Percentiles rank a stretch among this genome's conserved stretches.
Evolutionary conservation across 2,329 filamentous ascomycete species (phyloP).

Genomic region (Alternaria triticina): DNA sequence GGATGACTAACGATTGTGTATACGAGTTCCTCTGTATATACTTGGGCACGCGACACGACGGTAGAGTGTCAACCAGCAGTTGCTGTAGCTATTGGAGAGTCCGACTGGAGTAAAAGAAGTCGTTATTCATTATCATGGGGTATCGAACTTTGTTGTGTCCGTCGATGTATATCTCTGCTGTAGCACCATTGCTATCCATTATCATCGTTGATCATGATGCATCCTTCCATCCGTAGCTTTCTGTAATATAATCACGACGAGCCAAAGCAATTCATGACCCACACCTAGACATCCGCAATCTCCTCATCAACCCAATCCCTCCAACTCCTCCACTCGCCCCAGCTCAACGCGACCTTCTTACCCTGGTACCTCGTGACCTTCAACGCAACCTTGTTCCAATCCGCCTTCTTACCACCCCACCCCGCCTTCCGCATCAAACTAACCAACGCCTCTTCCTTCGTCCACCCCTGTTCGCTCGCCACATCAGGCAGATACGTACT

Average conservation of each 20-base stretch:
- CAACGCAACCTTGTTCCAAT: constrained; percentile 81
- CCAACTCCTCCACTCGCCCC: constrained; percentile 80
- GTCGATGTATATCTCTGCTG: not conserved
- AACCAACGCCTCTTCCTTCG: constrained; percentile 86
- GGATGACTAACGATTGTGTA: not conserved
- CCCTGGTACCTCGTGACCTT: constrained; percentile 87
- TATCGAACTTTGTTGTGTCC: not conserved
- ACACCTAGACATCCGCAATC: constrained; percentile 15
- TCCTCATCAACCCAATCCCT: constrained; percentile 69
- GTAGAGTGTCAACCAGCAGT: not conserved
- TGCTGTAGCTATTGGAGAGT: not conserved
- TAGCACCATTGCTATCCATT: not conserved
- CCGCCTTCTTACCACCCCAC: constrained; percentile 71
- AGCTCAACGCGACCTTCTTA: constrained; percentile 73
- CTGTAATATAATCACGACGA: not conserved
- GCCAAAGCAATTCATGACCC: not conserved
- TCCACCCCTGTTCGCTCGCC: constrained; percentile 91
- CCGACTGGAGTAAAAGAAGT: not conserved
- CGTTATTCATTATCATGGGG: not conserved
- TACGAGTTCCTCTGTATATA: not conserved
- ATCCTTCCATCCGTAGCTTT: not conserved
- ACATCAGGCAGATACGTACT: constrained; percentile 94
- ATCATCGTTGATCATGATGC: not conserved
- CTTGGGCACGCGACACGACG: not conserved
- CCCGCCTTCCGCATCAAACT: constrained; percentile 95